Percentiles rank a stretch among this genome's conserved stretches.
Evolutionary conservation across 2,329 filamentous ascomycete genomes (phyloP).

Genomic region (Zymoseptoria pseudotritici): DNA sequence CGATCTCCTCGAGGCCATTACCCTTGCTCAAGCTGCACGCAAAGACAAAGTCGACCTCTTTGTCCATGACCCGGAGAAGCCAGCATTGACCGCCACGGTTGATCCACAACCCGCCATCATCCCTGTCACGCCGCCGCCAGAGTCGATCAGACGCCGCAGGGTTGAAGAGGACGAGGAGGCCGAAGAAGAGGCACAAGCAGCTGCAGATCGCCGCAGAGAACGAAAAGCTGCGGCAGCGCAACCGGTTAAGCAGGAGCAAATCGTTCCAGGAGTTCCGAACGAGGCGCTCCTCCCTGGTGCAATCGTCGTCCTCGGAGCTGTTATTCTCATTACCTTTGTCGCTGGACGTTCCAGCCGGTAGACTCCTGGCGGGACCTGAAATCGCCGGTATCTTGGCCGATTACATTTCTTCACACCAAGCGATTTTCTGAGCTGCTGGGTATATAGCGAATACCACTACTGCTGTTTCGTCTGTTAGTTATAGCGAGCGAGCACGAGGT

Average conservation of each 20-base stretch:
- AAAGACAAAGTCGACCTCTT: constrained; percentile 96
- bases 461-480: background rate
- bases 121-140: constrained; percentile 46
- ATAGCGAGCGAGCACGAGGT: background rate
- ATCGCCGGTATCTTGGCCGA: background rate
- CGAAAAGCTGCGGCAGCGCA: constrained; percentile 34
- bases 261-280: constrained; percentile 88
- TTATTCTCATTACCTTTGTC: constrained; percentile 88
- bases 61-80: constrained; percentile 85
- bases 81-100: constrained; percentile 62
- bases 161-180: constrained; percentile 49
- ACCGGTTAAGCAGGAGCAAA: constrained; percentile 57
- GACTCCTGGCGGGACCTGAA: background rate
- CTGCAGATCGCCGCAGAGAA: constrained; percentile 28
- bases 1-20: constrained; percentile 83
- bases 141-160: constrained; percentile 40
- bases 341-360: constrained; percentile 41
- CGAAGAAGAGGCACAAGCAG: constrained; percentile 38
- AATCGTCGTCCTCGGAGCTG: constrained; percentile 88
- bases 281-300: constrained; percentile 88
- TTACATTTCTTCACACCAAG: background rate
- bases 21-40: constrained; percentile 66
- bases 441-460: background rate
- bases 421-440: background rate
- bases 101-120: constrained; percentile 50